Percentiles rank a stretch among this genome's conserved stretches.
Evolutionary conservation across 352 stramenopile species (phyloP).

Genomic region (Globisporangium ultimum): DNA sequence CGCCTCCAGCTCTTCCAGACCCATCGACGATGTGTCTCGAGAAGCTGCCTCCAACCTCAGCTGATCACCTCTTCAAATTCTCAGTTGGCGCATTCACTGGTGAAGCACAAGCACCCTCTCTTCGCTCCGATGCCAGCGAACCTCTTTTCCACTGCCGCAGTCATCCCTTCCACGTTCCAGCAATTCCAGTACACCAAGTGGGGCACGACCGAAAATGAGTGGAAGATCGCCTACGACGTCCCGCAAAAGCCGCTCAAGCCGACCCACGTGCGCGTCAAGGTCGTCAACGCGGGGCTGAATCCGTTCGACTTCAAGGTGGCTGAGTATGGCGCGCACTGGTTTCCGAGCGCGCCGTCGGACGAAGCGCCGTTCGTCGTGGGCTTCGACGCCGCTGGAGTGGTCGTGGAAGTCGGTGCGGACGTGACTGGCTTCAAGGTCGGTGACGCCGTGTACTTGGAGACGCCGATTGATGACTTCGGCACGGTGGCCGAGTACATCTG

Average conservation of each 20-base stretch:
- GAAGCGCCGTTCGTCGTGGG: conserved; percentile 41
- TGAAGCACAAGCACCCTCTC: too few species aligned
- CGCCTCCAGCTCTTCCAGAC: too few species aligned
- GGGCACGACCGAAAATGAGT: conserved; percentile 6
- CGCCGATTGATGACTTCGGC: conserved; percentile 4
- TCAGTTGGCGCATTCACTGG: too few species aligned
- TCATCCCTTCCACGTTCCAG: conserved; percentile 10
- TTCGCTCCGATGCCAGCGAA: too few species aligned
- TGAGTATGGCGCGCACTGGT: conserved; percentile 26
- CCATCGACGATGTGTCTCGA: too few species aligned
- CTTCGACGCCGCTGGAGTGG: conserved; percentile 59
- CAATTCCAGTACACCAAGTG: conserved; percentile 13
- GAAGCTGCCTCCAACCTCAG: too few species aligned
- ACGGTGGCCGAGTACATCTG: too few species aligned
- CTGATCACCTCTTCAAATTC: too few species aligned
- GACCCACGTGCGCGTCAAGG: conserved; percentile 52
- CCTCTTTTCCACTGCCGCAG: too few species aligned
- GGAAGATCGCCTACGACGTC: conserved; percentile 16
- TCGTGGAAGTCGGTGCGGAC: conserved; percentile 49
- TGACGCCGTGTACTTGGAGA: conserved; percentile 42
- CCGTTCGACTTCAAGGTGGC: conserved; percentile 68
- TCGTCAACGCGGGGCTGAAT: conserved; percentile 59
- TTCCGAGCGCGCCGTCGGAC: conserved; percentile 21
- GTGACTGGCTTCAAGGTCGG: conserved; percentile 47
- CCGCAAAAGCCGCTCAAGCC: conserved; percentile 13